Evolutionary conservation across 176 grass and related monocot species (phyloP).

Genomic region (Avena insularis): DNA sequence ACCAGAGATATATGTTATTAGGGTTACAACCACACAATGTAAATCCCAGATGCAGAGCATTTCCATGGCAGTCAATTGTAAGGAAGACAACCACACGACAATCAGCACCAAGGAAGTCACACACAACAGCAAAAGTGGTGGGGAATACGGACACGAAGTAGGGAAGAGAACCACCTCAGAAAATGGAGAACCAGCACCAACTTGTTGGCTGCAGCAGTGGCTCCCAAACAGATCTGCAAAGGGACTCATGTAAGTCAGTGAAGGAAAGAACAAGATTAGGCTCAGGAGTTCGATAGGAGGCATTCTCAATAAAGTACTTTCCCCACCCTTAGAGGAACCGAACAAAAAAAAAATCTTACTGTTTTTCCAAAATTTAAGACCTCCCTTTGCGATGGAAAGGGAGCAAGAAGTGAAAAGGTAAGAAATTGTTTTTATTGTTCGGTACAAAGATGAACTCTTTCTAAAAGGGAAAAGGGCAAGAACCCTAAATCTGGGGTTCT

Average conservation of each 20-base stretch:
- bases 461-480: not conserved
- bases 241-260: not conserved
- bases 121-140: not conserved
- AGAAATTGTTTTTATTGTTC: not conserved
- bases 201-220: constrained; percentile 5
- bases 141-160: not conserved
- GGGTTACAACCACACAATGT: not conserved
- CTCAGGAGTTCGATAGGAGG: not conserved
- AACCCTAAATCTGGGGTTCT: not conserved
- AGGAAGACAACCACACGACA: not conserved
- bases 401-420: not conserved
- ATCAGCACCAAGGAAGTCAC: not conserved
- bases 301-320: constrained; percentile 6
- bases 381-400: not conserved
- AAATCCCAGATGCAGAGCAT: constrained; percentile 1
- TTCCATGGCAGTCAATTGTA: not conserved
- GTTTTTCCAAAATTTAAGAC: not conserved
- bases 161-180: constrained; percentile 6
- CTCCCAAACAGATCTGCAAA: not conserved
- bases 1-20: not conserved
- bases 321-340: not conserved
- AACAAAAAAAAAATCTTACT: not conserved
- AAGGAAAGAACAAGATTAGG: not conserved
- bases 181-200: constrained; percentile 1
- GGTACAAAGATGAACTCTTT: not conserved